Base-by-base conservation (phyloP, 805 yeast genomes). In the Saitoella complicata region DNA sequence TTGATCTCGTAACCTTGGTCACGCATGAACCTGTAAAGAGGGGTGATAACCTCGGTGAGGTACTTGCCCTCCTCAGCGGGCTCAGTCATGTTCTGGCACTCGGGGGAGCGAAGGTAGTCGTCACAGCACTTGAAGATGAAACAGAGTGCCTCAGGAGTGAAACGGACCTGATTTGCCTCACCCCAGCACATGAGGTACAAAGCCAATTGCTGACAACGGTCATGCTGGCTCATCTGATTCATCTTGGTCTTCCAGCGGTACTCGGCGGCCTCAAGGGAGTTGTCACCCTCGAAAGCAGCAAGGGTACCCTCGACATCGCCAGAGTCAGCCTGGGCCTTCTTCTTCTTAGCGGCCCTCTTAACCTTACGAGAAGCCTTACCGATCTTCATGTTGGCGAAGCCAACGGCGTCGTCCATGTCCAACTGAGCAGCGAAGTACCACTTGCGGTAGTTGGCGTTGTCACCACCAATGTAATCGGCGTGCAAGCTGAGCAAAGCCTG, bases 111-210 rank as follows among this genome's bases (percentile, higher is more conserved):
- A 60, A 85, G 71, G 66, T 91, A 87, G 65, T 91, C 98, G 53
- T 73, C 72, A 47, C 96, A 95, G 63, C 94, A 83, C 70, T 93
- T 88, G 75, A 78, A 93, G 58, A 91, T 78, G 73, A 82, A 91
- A 73, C 95, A 84, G 51, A 91, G 68, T 67, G 81, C 73, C 70
- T 86, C 96, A 21, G 82, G 71, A 46, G 91, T 80, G 68, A 91
- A 91, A 66, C 99, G 81, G 47, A 88, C 94, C 57, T 76, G 80
- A 58, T 77, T 78, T 5, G 86, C 80, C 58, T 81, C 87, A 34
- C 87, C 87, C 87, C 87, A 80, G 38, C 78, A 67, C 45, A 72
- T 68, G 51, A 73, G 62, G 58, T 72, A 78, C 38, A 78, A 69
- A 40, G 79, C 81, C 49, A 80, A 59, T 61, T 75, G 87, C 46